A percentile compares a stretch with the other conserved stretches of the same genome.
Evolutionary conservation across 805 yeast genomes (phyloP).

Genomic region (Lachancea meyersii): DNA sequence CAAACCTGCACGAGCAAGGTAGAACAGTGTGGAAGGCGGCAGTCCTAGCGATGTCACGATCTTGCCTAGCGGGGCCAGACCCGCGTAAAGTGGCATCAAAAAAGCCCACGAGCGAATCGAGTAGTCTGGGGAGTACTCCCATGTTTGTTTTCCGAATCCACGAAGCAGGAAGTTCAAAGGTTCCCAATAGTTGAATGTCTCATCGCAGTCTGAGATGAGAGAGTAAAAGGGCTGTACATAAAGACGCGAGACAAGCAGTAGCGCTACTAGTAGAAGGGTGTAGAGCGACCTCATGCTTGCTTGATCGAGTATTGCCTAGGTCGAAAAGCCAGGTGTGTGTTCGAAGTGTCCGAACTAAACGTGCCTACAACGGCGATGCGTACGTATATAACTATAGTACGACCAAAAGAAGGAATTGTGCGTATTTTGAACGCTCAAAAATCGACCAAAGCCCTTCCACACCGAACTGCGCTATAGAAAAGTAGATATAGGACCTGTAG

Average conservation of each 20-base stretch:
- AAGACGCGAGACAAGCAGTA: slow-evolving; percentile 25
- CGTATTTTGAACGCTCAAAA: no score
- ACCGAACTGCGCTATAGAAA: no score
- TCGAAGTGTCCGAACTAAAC: no score
- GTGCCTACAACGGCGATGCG: no score
- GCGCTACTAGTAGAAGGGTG: slow-evolving; percentile 15
- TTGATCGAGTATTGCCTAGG: background rate
- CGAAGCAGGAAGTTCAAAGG: slow-evolving; percentile 74
- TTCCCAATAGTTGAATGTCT: slow-evolving; percentile 89
- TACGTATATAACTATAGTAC: no score
- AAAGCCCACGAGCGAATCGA: slow-evolving; percentile 86
- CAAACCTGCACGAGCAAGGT: slow-evolving; percentile 22
- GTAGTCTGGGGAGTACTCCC: slow-evolving; percentile 91
- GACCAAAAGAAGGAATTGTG: no score
- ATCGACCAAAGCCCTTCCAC: no score
- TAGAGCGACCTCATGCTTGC: background rate
- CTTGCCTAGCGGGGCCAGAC: slow-evolving; percentile 22
- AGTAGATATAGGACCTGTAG: no score
- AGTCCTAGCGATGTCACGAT: slow-evolving; percentile 24
- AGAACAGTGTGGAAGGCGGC: slow-evolving; percentile 24
- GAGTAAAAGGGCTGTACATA: slow-evolving; percentile 40
- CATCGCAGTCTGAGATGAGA: slow-evolving; percentile 89
- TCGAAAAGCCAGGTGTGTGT: no score
- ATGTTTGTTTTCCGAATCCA: slow-evolving; percentile 86
- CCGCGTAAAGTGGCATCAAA: slow-evolving; percentile 40